Percentiles rank a stretch among this genome's conserved stretches.
phyloP scores from a whole-genome alignment of 2,329 filamentous ascomycete genomes.

The Hyphodiscus sp. region DNA sequence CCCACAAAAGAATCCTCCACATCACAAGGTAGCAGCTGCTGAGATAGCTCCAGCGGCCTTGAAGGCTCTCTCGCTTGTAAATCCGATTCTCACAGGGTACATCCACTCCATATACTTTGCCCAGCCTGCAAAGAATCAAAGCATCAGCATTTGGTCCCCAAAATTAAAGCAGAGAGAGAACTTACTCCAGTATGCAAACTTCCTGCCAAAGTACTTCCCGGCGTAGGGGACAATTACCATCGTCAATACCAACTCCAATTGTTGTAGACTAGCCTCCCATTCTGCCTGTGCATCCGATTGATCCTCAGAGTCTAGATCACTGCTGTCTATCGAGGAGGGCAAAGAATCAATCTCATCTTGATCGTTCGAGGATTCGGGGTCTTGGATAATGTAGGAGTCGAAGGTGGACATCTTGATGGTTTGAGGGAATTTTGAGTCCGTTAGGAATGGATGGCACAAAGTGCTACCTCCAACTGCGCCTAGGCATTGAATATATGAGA shows the following conservation, averaged over 20 bases:
- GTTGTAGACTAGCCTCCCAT: slow-evolving; percentile 91
- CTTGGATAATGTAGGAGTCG: slow-evolving; percentile 27
- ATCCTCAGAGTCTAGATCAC: slow-evolving; percentile 48
- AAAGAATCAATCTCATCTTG: slow-evolving; percentile 58
- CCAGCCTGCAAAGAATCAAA: slow-evolving; percentile 57
- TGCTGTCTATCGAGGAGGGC: slow-evolving; percentile 48
- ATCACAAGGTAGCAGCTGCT: slow-evolving; percentile 39
- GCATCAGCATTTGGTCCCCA: background rate
- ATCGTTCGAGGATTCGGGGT: slow-evolving; percentile 47
- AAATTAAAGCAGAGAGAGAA: background rate
- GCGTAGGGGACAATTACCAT: slow-evolving; percentile 93
- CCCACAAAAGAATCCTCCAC: background rate
- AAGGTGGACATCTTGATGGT: slow-evolving; percentile 24
- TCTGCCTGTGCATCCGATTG: slow-evolving; percentile 85
- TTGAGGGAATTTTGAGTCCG: background rate
- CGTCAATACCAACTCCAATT: slow-evolving; percentile 84
- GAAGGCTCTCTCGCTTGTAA: slow-evolving; percentile 57
- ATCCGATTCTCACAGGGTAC: slow-evolving; percentile 70
- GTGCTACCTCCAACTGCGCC: slow-evolving; percentile 22
- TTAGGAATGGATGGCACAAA: slow-evolving; percentile 14
- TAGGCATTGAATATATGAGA: slow-evolving; percentile 22
- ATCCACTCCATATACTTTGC: slow-evolving; percentile 91
- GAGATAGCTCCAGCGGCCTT: slow-evolving; percentile 57
- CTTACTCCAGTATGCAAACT: slow-evolving; percentile 94
- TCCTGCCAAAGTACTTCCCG: slow-evolving; percentile 91